Evolutionary conservation across 2,329 filamentous ascomycete species (phyloP), one percentile per base, ranked within the genome.

Genomic region (Neospermospora avenae): DNA sequence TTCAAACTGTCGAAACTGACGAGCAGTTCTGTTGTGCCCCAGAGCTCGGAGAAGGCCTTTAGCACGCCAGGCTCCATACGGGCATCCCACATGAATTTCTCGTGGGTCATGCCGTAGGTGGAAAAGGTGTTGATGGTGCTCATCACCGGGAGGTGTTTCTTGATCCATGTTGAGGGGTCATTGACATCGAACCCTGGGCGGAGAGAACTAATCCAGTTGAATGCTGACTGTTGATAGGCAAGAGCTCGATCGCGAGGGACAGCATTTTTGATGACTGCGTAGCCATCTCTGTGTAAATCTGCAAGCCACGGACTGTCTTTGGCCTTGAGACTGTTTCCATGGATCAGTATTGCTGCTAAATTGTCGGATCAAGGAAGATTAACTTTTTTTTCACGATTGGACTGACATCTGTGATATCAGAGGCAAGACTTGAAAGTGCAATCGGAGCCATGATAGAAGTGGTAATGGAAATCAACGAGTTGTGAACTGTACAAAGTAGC

Each of bases 71-170:
- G 75, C 61, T 78, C 75, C 22, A 68, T 66, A 3, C 75, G 71
- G 11, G 73, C 69, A 6, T 69, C 73, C 76, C 77, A 78, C 53
- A 76, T 72, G 55, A 76, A 76, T 37, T 72, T 71, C 64, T 78
- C 76, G 62, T 78, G 76, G 11, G 56, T 37, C 73, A 78, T 75
- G 0, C 73, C 78, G 54, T 82, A 82, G 34, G 73, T 68, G 25
- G 77, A 69, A 63, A 77, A 77, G 73, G 81, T 80, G 37, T 79
- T 78, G 69, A 80, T 80, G 64, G 80, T 77, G 64, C 74, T 78
- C 66, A 79, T 76, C 8, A 63, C 69, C 1, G 77, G 76, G 0
- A 78, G 71, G 59, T 76, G 71, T 0, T 73, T 68, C 18, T 68
- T 63, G 20, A 65, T 72, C 70, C 74, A 75, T 1, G 75, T 77